A percentile compares a stretch with the other conserved stretches of the same genome.
phyloP scores from a whole-genome alignment of 352 stramenopile species.

The Plasmopara viticola region DNA sequence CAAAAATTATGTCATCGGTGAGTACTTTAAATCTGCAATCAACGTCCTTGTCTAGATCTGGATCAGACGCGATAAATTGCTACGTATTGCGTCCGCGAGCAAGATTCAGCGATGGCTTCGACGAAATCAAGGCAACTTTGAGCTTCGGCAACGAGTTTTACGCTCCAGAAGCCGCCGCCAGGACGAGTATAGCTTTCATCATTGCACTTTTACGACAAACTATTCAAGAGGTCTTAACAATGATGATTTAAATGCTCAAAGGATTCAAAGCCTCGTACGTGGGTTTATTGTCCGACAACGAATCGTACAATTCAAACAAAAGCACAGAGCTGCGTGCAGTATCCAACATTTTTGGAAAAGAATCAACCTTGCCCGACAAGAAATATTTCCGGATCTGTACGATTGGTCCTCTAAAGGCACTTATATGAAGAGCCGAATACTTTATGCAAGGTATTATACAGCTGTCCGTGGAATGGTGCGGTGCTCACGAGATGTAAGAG shows the following conservation, averaged over 20 bases:
- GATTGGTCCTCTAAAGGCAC: constrained; percentile 1
- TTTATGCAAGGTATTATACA: constrained; percentile 2
- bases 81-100: constrained; percentile 32
- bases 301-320: constrained; percentile 6
- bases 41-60: constrained; percentile 28
- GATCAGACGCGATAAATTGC: constrained; percentile 64
- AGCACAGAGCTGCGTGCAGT: constrained; percentile 5
- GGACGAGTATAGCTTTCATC: constrained; percentile 20
- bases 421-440: background rate
- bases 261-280: constrained; percentile 18
- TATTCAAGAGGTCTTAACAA: constrained; percentile 2
- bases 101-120: constrained; percentile 42
- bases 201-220: constrained; percentile 20
- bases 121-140: constrained; percentile 5
- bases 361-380: constrained; percentile 1
- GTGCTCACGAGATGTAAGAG: constrained; percentile 26
- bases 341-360: constrained; percentile 28
- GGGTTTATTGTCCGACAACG: constrained; percentile 19
- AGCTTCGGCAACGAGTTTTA: constrained; percentile 10
- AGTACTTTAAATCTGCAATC: background rate
- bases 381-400: constrained; percentile 4
- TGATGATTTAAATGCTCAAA: constrained; percentile 11
- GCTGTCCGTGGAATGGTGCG: constrained; percentile 12
- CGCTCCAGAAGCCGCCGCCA: constrained; percentile 5
- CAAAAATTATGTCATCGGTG: background rate